Conservation (phyloP, 257 asterid genomes). For the Ligustrum vulgare region DNA sequence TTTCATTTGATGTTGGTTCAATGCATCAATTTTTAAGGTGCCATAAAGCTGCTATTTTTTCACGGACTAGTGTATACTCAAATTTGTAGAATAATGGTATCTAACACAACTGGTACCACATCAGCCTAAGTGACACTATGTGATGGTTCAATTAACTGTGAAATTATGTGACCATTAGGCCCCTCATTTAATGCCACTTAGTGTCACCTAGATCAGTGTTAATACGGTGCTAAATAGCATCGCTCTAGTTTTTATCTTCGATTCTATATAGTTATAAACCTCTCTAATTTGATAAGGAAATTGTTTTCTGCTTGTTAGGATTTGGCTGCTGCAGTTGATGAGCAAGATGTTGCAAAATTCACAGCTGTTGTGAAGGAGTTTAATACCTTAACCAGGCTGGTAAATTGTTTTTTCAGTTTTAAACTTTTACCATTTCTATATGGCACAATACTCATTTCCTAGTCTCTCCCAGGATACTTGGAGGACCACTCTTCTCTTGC, state of each 20-base stretch:
- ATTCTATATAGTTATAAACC: neutral
- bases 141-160: no score
- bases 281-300: no score
- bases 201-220: no score
- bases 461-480: constrained; percentile 22
- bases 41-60: neutral
- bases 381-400: constrained; percentile 44
- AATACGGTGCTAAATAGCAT: no score
- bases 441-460: neutral
- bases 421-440: neutral
- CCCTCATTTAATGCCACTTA: no score
- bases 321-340: constrained; percentile 49
- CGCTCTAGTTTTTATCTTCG: neutral
- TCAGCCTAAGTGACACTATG: no score
- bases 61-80: neutral
- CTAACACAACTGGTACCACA: no score
- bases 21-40: neutral
- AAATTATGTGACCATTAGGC: no score
- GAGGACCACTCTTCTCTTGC: constrained; percentile 43
- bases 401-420: neutral
- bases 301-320: constrained; percentile 24
- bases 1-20: constrained; percentile 8
- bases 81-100: no score
- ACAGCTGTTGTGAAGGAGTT: constrained; percentile 43
- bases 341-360: constrained; percentile 40